Evolutionary conservation across 2,329 filamentous ascomycete species (phyloP), one percentile per base, ranked within the genome.

Genomic region (Trichothecium roseum): DNA sequence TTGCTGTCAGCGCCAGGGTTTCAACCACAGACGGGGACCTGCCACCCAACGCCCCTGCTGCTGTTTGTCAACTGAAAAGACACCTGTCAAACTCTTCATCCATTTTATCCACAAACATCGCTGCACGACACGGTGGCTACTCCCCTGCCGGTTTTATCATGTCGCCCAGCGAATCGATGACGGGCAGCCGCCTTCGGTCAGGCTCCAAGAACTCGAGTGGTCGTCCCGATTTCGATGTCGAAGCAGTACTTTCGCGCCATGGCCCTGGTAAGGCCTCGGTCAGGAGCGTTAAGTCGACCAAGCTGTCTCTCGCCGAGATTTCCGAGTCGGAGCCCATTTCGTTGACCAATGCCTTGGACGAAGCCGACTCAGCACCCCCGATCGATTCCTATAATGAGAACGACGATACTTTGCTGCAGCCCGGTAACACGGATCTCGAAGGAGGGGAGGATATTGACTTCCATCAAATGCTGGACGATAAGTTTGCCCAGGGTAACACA

Each of bases 51-150:
- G 37, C 41, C n/a, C 44, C 33, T 38, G 44, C 42, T 40, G 35
- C 51, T 41, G 30, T 47, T n/a, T 42, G 44, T 16, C 55, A 49
- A 30, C 34, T 60, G 18, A 52, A 57, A 34, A 60, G 67, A 18
- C 63, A 68, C 40, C 53, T 68, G 22, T 72, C 71, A 17, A 62
- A 63, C 33, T 55, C 65, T 18, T 59, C 63, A 43, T 83, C 80
- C n/a, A 82, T 84, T 40, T 66, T 84, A 35, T 79, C 81, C 37
- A 70, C 78, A 26, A 84, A 84, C 51, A 74, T 58, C 42, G 66
- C 72, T 22, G 80, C 81, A 10, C 68, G 81, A 33, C 70, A 74
- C 52, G 79, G 80, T 18, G 80, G 79, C 20, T 84, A 83, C 56
- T 83, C 79, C 17, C 78, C 80, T 2, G 73, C 64, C 27, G 79